Conservation (phyloP, 176 grass and related monocot genomes). For the Tillandsia fasciculata region DNA sequence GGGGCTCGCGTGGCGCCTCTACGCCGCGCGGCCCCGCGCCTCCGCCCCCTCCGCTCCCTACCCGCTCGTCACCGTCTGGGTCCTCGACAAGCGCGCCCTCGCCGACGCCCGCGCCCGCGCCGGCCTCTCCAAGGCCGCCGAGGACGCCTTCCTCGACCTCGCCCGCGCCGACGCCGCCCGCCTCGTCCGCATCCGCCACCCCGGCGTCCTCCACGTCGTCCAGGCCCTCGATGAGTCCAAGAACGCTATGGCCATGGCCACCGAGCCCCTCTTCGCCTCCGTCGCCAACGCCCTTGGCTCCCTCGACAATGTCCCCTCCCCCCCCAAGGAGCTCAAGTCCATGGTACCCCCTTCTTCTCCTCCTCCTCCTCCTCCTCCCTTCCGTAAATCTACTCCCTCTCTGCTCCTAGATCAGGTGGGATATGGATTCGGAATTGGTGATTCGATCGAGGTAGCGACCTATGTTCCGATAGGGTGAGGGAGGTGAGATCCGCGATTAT, state of each 20-base stretch:
- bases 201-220: slow-evolving; percentile 91
- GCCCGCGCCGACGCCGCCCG: slow-evolving; percentile 75
- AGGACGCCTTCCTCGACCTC: slow-evolving; percentile 88
- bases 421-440: slow-evolving; percentile 8
- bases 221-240: slow-evolving; percentile 99
- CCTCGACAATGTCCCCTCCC: slow-evolving; percentile 69
- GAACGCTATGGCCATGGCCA: slow-evolving; percentile 95
- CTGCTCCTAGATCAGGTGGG: neutral
- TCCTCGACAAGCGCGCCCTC: slow-evolving; percentile 91
- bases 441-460: slow-evolving; percentile 7
- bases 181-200: slow-evolving; percentile 84
- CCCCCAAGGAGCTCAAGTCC: slow-evolving; percentile 92
- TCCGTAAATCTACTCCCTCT: neutral
- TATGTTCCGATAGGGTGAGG: no score
- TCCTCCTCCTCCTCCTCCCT: no score
- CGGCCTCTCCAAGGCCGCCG: slow-evolving; percentile 69
- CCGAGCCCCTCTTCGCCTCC: slow-evolving; percentile 80
- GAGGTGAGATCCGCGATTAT: no score
- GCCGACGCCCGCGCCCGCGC: slow-evolving; percentile 54
- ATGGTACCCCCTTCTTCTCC: slow-evolving; percentile 38
- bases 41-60: slow-evolving; percentile 73
- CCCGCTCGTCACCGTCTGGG: slow-evolving; percentile 90
- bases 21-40: slow-evolving; percentile 54
- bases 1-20: slow-evolving; percentile 83
- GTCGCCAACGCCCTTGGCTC: slow-evolving; percentile 69